phyloP scores from a whole-genome alignment of 2,329 filamentous ascomycete genomes.

The Alternaria sp. region DNA sequence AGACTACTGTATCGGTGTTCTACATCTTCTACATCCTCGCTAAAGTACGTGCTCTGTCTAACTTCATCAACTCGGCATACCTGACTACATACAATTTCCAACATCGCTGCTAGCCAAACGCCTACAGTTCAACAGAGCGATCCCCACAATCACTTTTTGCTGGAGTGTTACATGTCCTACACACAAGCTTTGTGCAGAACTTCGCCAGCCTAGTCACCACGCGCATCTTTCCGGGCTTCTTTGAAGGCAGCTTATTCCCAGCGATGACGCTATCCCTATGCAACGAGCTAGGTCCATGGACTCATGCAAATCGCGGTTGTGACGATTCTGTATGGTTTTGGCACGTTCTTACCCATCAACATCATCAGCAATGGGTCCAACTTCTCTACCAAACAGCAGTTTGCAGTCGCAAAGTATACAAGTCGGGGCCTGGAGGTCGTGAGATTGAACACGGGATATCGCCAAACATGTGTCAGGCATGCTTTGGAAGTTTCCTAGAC shows the following conservation, averaged over 20 bases:
- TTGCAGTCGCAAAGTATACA: constrained; percentile 24
- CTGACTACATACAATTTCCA: constrained; percentile 31
- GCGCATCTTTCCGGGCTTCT: constrained; percentile 41
- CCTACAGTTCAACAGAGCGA: constrained; percentile 47
- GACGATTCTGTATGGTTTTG: constrained; percentile 52
- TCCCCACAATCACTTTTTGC: constrained; percentile 61
- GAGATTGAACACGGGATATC: fast-evolving
- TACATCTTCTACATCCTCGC: constrained; percentile 51
- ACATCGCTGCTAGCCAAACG: constrained; percentile 46
- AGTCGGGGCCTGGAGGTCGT: not conserved
- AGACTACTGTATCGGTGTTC: constrained; percentile 48
- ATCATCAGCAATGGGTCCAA: constrained; percentile 55
- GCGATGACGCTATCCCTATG: constrained; percentile 43
- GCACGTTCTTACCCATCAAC: constrained; percentile 55
- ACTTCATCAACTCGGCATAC: not conserved
- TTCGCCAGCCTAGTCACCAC: constrained; percentile 34
- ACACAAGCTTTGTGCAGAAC: constrained; percentile 34
- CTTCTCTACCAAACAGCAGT: constrained; percentile 51
- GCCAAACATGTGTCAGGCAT: not conserved
- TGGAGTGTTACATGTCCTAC: constrained; percentile 57
- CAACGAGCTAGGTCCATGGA: constrained; percentile 46
- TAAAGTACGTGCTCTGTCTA: constrained; percentile 27
- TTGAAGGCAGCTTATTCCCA: constrained; percentile 47
- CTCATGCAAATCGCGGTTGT: constrained; percentile 53
- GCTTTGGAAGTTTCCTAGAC: not conserved